A percentile compares a stretch with the other conserved stretches of the same genome.
Evolutionary conservation across 805 yeast genomes (phyloP).

Genomic region (Hanseniaspora meyeri): DNA sequence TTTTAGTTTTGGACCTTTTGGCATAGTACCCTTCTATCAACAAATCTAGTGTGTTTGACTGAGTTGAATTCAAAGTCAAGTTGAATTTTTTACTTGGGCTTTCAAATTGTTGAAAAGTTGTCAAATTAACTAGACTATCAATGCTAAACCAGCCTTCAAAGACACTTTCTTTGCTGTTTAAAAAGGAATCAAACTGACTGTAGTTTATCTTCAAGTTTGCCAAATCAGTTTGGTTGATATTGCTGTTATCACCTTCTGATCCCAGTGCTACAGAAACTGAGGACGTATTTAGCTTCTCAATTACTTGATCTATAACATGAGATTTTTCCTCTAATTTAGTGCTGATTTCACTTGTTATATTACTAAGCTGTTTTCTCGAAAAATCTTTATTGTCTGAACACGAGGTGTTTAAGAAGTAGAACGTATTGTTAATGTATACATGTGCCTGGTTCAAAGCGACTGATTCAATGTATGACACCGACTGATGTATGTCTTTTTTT

Average conservation of each 20-base stretch:
- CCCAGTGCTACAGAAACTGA: neutral
- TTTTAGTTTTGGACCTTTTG: neutral
- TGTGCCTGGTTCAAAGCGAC: neutral
- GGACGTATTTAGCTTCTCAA: neutral
- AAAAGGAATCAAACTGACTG: neutral
- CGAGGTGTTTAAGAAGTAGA: neutral
- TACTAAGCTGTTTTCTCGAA: neutral
- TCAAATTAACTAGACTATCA: neutral
- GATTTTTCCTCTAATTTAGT: neutral
- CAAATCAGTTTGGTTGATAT: neutral
- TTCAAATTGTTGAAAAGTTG: neutral
- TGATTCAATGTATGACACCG: neutral
- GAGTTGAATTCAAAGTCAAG: neutral
- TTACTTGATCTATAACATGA: neutral
- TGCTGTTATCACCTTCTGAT: neutral
- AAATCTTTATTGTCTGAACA: neutral
- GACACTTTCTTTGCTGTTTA: neutral
- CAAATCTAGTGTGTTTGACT: neutral
- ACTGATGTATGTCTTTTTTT: neutral
- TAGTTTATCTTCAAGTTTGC: neutral
- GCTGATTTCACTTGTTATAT: neutral
- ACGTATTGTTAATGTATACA: neutral
- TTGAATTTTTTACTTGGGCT: neutral
- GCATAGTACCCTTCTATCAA: neutral
- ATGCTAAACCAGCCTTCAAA: neutral